Conservation (phyloP, 352 stramenopile species). For the Bremia lactucae region DNA sequence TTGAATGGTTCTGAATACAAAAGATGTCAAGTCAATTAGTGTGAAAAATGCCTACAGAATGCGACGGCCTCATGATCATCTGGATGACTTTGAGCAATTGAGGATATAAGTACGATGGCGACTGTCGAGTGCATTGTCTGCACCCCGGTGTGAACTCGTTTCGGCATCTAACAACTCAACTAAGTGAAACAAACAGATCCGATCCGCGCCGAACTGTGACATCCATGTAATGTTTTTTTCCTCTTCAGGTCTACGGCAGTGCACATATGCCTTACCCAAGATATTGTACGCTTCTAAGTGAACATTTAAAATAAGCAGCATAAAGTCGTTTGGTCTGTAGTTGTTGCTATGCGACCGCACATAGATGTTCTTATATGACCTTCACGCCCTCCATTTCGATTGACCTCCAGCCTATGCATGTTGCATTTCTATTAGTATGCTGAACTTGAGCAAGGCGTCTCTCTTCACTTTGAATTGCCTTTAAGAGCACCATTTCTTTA, state of each 20-base stretch:
- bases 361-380: slow-evolving; percentile 40
- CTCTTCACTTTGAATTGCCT: slow-evolving; percentile 33
- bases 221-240: slow-evolving; percentile 27
- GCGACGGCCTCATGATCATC: slow-evolving; percentile 5
- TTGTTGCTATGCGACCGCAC: slow-evolving; percentile 33
- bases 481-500: slow-evolving; percentile 17
- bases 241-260: slow-evolving; percentile 41
- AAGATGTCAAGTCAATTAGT: slow-evolving; percentile 25
- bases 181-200: slow-evolving; percentile 41
- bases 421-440: slow-evolving; percentile 11
- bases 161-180: slow-evolving; percentile 51
- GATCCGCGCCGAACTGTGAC: slow-evolving; percentile 13
- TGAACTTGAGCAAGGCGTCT: slow-evolving; percentile 35
- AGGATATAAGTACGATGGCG: slow-evolving; percentile 9
- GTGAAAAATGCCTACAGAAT: slow-evolving; percentile 12
- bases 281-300: slow-evolving; percentile 22
- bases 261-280: slow-evolving; percentile 37
- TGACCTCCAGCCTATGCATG: slow-evolving; percentile 17
- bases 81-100: slow-evolving; percentile 3
- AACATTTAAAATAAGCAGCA: slow-evolving; percentile 16
- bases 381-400: slow-evolving; percentile 17
- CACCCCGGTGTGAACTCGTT: slow-evolving; percentile 11
- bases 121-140: slow-evolving; percentile 14
- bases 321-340: slow-evolving; percentile 26
- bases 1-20: slow-evolving; percentile 46